Base-by-base conservation (phyloP, 78 protist species). In the Isochrysis galbana region DNA sequence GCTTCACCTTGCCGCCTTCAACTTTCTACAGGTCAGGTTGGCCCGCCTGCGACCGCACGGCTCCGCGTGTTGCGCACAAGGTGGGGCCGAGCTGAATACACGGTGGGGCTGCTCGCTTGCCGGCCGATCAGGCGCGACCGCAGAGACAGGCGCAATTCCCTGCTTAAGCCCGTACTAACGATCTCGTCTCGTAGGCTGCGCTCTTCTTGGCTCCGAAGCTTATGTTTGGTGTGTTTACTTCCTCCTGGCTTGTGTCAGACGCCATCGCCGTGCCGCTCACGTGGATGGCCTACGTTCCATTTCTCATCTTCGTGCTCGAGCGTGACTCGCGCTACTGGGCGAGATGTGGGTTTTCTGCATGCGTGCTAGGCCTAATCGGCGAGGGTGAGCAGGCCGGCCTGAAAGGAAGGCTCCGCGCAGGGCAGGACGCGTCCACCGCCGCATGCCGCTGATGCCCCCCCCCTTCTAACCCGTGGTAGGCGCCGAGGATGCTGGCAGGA, bases 261-360 rank as follows among this genome's bases (percentile, higher is more conserved):
- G 86, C 47, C 25, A 5, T 41, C 48, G 86, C 47, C 10, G 25
- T 39, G 86, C 86, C 86, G 86, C 46, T 77, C 47, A 1, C 25
- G 36, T 77, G 46, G 47, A 2, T 41, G 36, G 86, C 45, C 36
- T 41, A 77, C 86, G 34, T 23, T 2, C 86, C 86, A 7, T 77
- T 77, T n/a, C 48, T 77, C 29, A 17, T 41, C 1, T 77, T 44
- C 48, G 47, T 77, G 47, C 86, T 77, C 36, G 36, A 38, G 48
- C 46, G 86, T 14, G 86, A 77, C 48, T 77, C 86, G 32, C 22
- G n/a, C 34, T 77, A 77, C 86, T 77, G 86, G 86, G 0, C 47
- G 29, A 44, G 86, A 32, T 39, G 29, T 25, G 86, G 86, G 36
- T 77, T 77, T 46, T 25, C 45, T 25, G 48, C 86, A 0, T 77